Conservation (phyloP, 1,284 basidiomycete genomes). For the Schizopora paradoxa region DNA sequence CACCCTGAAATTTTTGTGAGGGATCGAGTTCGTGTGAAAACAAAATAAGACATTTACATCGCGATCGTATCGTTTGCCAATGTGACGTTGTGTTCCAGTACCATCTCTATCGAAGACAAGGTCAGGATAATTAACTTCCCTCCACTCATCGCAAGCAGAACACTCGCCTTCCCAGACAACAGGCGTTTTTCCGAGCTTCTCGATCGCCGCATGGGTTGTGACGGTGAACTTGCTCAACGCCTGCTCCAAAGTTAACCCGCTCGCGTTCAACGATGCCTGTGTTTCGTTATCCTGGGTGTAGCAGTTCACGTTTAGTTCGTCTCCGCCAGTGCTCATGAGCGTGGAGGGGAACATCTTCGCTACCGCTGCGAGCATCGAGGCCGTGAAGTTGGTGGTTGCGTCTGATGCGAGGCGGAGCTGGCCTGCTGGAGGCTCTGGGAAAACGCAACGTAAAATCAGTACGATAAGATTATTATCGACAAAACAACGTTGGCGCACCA, state of each 20-base stretch:
- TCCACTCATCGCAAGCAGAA: background rate
- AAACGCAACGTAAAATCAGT: background rate
- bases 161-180: slow-evolving; percentile 44
- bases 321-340: slow-evolving; percentile 45
- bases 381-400: slow-evolving; percentile 28
- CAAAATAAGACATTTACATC: slow-evolving; percentile 16
- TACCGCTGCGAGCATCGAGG: slow-evolving; percentile 28
- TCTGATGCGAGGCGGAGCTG: slow-evolving; percentile 38
- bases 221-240: slow-evolving; percentile 37
- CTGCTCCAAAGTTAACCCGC: slow-evolving; percentile 29
- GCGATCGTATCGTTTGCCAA: slow-evolving; percentile 37
- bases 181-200: slow-evolving; percentile 33
- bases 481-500: no score
- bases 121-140: background rate
- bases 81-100: slow-evolving; percentile 29
- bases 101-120: slow-evolving; percentile 23
- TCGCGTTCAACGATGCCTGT: slow-evolving; percentile 23
- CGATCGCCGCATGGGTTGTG: slow-evolving; percentile 32
- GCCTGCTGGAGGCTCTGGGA: slow-evolving; percentile 40
- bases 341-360: slow-evolving; percentile 25
- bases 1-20: slow-evolving; percentile 19
- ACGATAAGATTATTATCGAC: background rate
- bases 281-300: slow-evolving; percentile 35
- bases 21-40: background rate
- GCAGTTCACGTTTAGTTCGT: slow-evolving; percentile 42